A percentile compares a stretch with the other conserved stretches of the same genome.
These are phyloP conservation scores for Choanephora cucurbitarum DNA, from an alignment of 371 early-diverging fungal species.

Conservation along the genomic window DNA sequence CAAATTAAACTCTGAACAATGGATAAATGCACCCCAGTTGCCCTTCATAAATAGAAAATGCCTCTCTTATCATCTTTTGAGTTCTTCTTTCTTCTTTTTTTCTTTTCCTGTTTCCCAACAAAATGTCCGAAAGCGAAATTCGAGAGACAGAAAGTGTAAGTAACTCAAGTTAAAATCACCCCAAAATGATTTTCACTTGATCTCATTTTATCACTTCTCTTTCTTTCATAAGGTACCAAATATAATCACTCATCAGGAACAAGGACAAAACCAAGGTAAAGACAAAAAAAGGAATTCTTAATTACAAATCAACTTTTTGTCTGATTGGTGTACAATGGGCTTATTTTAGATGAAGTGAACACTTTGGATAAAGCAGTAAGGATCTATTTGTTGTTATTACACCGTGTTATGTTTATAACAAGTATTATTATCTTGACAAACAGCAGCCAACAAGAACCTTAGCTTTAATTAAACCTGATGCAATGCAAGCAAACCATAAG, in stretches of 20 bases:
- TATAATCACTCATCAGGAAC: too few relatives aligned
- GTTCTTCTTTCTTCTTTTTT: neutral
- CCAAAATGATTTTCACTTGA: too few relatives aligned
- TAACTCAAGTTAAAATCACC: neutral
- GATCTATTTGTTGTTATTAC: too few relatives aligned
- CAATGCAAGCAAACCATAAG: constrained; percentile 38
- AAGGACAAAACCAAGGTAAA: too few relatives aligned
- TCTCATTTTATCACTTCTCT: too few relatives aligned
- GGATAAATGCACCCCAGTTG: neutral
- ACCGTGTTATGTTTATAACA: too few relatives aligned
- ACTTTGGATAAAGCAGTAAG: too few relatives aligned
- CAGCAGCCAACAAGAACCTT: constrained; percentile 15
- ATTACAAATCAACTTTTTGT: too few relatives aligned
- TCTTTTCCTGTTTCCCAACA: constrained; percentile 3
- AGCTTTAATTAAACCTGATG: constrained; percentile 45
- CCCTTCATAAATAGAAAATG: neutral
- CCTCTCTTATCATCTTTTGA: neutral
- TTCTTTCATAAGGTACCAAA: too few relatives aligned
- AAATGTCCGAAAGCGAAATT: neutral
- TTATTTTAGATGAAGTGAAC: too few relatives aligned
- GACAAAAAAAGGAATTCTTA: too few relatives aligned
- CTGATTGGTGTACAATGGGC: too few relatives aligned
- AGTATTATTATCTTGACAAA: neutral
- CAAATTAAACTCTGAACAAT: neutral
- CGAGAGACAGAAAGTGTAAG: neutral